phyloP scores from a whole-genome alignment of 1,284 basidiomycete species.

The Leccinum subrobustum region DNA sequence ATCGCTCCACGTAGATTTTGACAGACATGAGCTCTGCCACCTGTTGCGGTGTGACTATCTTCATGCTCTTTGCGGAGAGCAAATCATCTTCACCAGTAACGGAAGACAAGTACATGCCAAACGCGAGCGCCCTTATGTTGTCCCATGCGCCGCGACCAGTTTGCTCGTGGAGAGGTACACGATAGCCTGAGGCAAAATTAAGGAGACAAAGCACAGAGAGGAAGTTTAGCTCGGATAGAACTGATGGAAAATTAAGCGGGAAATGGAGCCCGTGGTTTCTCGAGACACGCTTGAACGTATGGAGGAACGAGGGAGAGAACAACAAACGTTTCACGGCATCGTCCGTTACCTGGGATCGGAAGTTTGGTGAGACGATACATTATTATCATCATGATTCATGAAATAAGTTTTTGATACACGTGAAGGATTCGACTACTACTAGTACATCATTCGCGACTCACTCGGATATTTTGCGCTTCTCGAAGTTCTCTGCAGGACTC shows the following conservation, averaged over 20 bases:
- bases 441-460: conserved; percentile 25
- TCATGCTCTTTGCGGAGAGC: conserved; percentile 70
- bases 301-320: conserved; percentile 60
- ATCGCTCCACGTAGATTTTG: conserved; percentile 64
- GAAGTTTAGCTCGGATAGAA: conserved; percentile 71
- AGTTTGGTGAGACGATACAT: conserved; percentile 15
- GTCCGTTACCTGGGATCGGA: conserved; percentile 49
- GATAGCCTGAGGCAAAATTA: conserved; percentile 81
- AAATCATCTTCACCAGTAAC: conserved; percentile 54
- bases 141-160: conserved; percentile 80
- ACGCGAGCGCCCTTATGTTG: conserved; percentile 68
- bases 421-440: background rate
- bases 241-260: conserved; percentile 73
- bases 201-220: conserved; percentile 70
- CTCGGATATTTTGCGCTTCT: conserved; percentile 42
- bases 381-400: background rate
- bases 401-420: background rate
- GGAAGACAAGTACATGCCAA: conserved; percentile 70
- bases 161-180: conserved; percentile 63
- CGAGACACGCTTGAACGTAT: conserved; percentile 62
- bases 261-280: conserved; percentile 65
- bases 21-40: conserved; percentile 76
- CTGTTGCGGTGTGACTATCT: conserved; percentile 46
- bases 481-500: conserved; percentile 49
- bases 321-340: conserved; percentile 60